These are phyloP conservation scores for Lipomyces yarrowii DNA, from an alignment of 1,139 yeast species.

Conservation along the genomic window DNA sequence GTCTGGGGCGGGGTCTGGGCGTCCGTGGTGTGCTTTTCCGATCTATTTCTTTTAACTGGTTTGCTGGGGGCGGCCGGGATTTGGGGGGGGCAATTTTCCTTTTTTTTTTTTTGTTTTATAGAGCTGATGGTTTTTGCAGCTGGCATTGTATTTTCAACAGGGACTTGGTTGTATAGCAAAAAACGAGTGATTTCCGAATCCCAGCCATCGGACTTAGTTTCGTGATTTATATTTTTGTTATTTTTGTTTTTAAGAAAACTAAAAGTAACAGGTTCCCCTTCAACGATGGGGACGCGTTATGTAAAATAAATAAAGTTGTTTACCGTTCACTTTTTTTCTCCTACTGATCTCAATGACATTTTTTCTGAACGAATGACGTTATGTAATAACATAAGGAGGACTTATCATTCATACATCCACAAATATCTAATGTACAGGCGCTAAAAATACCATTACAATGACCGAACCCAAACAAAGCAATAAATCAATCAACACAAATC, in stretches of 20 bases:
- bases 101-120: too few relatives aligned
- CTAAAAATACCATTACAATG: not conserved
- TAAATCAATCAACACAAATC: not conserved
- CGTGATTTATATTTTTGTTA: conserved; percentile 1
- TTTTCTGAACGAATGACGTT: not conserved
- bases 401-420: not conserved
- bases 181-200: not conserved
- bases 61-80: too few relatives aligned
- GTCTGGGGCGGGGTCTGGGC: too few relatives aligned
- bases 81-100: too few relatives aligned
- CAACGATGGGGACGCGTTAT: not conserved
- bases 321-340: not conserved
- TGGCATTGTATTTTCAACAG: not conserved
- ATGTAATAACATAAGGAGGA: not conserved
- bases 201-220: not conserved
- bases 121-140: not conserved
- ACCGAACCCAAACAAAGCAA: conserved; percentile 1
- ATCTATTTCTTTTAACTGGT: too few relatives aligned
- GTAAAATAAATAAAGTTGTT: not conserved
- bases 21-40: too few relatives aligned
- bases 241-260: conserved; percentile 1
- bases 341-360: too few relatives aligned
- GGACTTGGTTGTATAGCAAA: too few relatives aligned
- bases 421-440: not conserved
- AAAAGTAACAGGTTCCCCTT: not conserved